phyloP scores from a whole-genome alignment of 225 moss, liverwort and hornwort species.

The Ulota crispa region DNA sequence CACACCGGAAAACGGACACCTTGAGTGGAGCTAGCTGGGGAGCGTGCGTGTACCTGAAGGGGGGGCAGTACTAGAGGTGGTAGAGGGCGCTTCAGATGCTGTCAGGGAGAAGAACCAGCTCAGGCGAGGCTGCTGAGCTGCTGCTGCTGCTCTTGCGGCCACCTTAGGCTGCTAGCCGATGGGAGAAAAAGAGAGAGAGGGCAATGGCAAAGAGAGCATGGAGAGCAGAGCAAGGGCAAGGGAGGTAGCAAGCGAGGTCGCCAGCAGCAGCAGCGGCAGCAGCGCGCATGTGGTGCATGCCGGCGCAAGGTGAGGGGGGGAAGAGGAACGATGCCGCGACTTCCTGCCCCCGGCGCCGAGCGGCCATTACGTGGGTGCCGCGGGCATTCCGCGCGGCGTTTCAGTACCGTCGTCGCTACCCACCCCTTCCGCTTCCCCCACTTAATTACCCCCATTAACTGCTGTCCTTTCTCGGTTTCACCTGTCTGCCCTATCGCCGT shows the following conservation, averaged over 20 bases:
- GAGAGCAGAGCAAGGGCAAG: neutral
- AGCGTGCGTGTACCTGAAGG: conserved; percentile 28
- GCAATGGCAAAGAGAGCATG: neutral
- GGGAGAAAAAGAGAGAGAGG: neutral
- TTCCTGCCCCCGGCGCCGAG: conserved; percentile 34
- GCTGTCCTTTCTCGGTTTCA: neutral
- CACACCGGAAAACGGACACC: conserved; percentile 7
- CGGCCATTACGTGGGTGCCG: conserved; percentile 43
- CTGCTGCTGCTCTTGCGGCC: neutral
- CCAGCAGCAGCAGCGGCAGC: neutral
- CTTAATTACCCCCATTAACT: conserved; percentile 4
- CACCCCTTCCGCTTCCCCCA: neutral
- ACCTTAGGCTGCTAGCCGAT: too few species aligned
- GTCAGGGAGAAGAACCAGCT: conserved; percentile 7
- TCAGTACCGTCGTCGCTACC: conserved; percentile 19
- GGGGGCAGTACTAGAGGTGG: conserved; percentile 6
- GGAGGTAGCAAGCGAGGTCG: neutral
- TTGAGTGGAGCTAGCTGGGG: neutral
- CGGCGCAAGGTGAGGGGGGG: conserved; percentile 28
- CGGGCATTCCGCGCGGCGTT: conserved; percentile 47
- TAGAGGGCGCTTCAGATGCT: conserved; percentile 23
- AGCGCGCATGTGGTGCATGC: conserved; percentile 33
- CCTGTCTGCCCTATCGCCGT: neutral
- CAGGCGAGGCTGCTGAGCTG: conserved; percentile 5
- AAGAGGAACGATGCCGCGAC: conserved; percentile 34